Percentiles rank a stretch among this genome's conserved stretches.
Evolutionary conservation across 2,329 filamentous ascomycete species (phyloP).

Genomic region (Colletotrichum tabaci): DNA sequence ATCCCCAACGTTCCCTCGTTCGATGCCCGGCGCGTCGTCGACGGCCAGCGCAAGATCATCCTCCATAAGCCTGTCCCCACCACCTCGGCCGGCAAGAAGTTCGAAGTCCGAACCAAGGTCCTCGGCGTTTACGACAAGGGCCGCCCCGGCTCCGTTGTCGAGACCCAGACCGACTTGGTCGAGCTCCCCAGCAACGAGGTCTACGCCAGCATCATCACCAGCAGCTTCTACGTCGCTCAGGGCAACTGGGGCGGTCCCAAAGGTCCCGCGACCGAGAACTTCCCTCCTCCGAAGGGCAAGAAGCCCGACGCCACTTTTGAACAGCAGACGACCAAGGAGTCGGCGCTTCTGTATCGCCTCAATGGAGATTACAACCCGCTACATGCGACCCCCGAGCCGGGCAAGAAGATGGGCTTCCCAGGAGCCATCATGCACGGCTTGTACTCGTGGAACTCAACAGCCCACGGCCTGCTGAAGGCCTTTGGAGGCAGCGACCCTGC

Average conservation of each 20-base stretch:
- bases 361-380: constrained; percentile 97
- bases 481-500: constrained; percentile 83
- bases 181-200: constrained; percentile 78
- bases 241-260: constrained; percentile 90
- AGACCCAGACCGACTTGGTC: constrained; percentile 83
- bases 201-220: constrained; percentile 78
- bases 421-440: constrained; percentile 92
- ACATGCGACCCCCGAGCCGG: constrained; percentile 88
- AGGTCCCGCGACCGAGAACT: constrained; percentile 84
- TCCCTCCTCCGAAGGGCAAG: constrained; percentile 80
- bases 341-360: constrained; percentile 83
- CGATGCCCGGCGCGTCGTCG: constrained; percentile 81
- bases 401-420: constrained; percentile 91
- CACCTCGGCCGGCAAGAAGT: constrained; percentile 78
- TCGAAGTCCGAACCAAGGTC: constrained; percentile 84
- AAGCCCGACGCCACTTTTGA: constrained; percentile 79
- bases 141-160: constrained; percentile 84
- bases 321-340: constrained; percentile 80
- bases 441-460: constrained; percentile 87
- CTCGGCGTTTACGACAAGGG: constrained; percentile 93
- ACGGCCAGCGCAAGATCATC: constrained; percentile 86
- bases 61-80: constrained; percentile 84
- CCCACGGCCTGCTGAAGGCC: constrained; percentile 79
- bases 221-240: constrained; percentile 85
- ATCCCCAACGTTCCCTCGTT: constrained; percentile 86